Percentiles rank a stretch among this genome's conserved stretches.
These are phyloP conservation scores for Trametes sp. DNA, from an alignment of 1,284 basidiomycete genomes.

Conservation along the genomic window DNA sequence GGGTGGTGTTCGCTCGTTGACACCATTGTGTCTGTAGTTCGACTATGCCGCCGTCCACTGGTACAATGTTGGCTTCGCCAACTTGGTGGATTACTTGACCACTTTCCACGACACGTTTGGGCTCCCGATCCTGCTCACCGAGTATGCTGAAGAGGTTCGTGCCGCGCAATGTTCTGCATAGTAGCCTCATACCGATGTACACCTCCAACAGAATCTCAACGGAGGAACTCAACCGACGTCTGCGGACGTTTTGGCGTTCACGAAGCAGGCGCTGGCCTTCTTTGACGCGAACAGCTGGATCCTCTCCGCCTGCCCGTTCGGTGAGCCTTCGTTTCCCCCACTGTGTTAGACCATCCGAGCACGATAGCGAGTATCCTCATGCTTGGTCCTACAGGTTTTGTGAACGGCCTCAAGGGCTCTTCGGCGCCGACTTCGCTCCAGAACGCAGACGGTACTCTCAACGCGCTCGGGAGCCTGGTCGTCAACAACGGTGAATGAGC, in stretches of 20 bases:
- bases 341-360: no score
- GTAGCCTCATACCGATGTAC: conserved; percentile 6
- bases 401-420: conserved; percentile 73
- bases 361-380: no score
- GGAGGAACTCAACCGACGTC: conserved; percentile 59
- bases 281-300: conserved; percentile 65
- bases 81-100: conserved; percentile 59
- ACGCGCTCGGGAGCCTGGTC: conserved; percentile 52
- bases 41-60: conserved; percentile 61
- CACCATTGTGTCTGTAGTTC: conserved; percentile 47
- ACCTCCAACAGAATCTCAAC: conserved; percentile 60
- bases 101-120: conserved; percentile 52
- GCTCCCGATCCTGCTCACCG: conserved; percentile 67
- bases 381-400: conserved; percentile 53
- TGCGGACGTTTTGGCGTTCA: conserved; percentile 63
- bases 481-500: conserved; percentile 38
- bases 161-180: neutral
- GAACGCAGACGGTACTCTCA: conserved; percentile 50
- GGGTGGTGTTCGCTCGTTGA: neutral
- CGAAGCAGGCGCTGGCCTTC: conserved; percentile 60
- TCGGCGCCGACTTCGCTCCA: conserved; percentile 68
- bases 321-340: conserved; percentile 52
- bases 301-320: conserved; percentile 72
- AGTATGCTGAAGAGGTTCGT: conserved; percentile 69
- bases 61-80: conserved; percentile 60